A percentile compares a stretch with the other conserved stretches of the same genome.
These are phyloP conservation scores for Rhizophagus prolifer DNA, from an alignment of 192 early-diverging fungal species.

Conservation along the genomic window DNA sequence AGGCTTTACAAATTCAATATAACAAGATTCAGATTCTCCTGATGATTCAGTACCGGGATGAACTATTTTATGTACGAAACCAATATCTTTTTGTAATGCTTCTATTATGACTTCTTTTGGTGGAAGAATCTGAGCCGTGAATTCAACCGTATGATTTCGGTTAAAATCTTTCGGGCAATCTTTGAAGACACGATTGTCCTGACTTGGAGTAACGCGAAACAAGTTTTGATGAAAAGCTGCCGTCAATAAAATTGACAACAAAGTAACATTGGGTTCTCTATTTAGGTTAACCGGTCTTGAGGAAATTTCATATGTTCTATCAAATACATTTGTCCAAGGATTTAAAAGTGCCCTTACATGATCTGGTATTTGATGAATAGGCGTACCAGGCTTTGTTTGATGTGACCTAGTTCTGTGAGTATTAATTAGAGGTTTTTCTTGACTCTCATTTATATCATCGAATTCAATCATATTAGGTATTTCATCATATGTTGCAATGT, in stretches of 20 bases:
- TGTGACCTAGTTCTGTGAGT: background rate
- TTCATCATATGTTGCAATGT: background rate
- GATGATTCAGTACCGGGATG: background rate
- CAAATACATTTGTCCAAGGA: conserved; percentile 32
- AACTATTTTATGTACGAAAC: conserved; percentile 21
- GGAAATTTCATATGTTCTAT: conserved; percentile 28
- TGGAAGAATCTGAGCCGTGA: conserved; percentile 19
- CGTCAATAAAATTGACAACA: conserved; percentile 20
- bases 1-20: conserved; percentile 32
- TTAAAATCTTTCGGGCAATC: conserved; percentile 23
- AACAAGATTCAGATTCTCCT: conserved; percentile 13
- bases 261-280: conserved; percentile 25
- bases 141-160: conserved; percentile 29
- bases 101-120: conserved; percentile 19
- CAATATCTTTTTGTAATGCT: conserved; percentile 28
- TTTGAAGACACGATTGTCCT: conserved; percentile 6
- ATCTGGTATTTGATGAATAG: conserved; percentile 4
- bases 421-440: background rate
- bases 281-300: background rate
- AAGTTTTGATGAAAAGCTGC: conserved; percentile 33
- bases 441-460: background rate
- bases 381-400: background rate
- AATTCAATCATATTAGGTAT: background rate
- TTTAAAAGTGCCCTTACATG: background rate
- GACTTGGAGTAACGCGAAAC: background rate